Percentiles rank a stretch among this genome's conserved stretches.
These are phyloP conservation scores for Dicorynia guianensis DNA, from an alignment of 306 rosid species.

Conservation along the genomic window DNA sequence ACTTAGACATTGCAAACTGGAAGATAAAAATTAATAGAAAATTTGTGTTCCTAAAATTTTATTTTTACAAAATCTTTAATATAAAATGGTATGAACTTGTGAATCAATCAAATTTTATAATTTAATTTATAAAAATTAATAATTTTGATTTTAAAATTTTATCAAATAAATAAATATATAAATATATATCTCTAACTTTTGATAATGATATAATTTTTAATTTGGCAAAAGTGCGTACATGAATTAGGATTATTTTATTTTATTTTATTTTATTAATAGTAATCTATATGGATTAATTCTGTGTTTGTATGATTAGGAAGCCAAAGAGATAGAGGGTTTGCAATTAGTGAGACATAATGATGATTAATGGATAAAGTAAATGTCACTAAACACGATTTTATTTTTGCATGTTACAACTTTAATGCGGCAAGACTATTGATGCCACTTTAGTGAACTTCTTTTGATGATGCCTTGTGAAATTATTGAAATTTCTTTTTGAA, in stretches of 20 bases:
- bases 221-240: slow-evolving; percentile 30
- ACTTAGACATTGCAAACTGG: no score
- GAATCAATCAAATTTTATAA: no score
- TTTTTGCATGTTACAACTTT: slow-evolving; percentile 36
- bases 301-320: slow-evolving; percentile 34
- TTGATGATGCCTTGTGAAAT: slow-evolving; percentile 70
- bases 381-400: slow-evolving; percentile 37
- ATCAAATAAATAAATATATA: no score
- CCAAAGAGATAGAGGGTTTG: slow-evolving; percentile 40
- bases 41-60: no score
- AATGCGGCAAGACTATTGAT: slow-evolving; percentile 48
- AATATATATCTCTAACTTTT: no score
- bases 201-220: slow-evolving; percentile 37
- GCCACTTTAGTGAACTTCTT: slow-evolving; percentile 65
- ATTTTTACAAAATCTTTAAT: no score
- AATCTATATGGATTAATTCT: not conserved
- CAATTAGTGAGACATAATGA: slow-evolving; percentile 46
- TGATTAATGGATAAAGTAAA: slow-evolving; percentile 33
- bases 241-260: slow-evolving; percentile 2
- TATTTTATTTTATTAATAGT: not conserved
- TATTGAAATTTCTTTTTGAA: slow-evolving; percentile 52
- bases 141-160: no score
- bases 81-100: no score
- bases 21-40: no score
- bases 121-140: no score